These are phyloP conservation scores for Crithidia brevicula DNA, from an alignment of 208 protist genomes.

Conservation along the genomic window DNA sequence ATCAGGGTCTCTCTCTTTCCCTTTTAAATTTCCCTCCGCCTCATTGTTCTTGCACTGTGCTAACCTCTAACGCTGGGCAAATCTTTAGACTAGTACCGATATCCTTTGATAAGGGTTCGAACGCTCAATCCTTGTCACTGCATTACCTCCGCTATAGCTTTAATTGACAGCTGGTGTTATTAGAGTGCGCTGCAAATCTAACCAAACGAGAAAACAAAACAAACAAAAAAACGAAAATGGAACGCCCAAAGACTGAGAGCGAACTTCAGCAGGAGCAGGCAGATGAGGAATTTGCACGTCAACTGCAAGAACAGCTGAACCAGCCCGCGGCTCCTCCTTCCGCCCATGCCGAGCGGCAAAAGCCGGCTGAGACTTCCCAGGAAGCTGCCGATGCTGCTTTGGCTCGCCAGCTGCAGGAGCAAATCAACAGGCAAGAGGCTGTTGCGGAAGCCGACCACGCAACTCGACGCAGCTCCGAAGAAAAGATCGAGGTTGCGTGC, in stretches of 20 bases:
- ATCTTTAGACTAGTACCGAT: no score
- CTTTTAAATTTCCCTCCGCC: no score
- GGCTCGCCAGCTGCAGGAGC: conserved; percentile 38
- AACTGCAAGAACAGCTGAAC: conserved; percentile 69
- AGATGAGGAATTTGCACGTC: conserved; percentile 61
- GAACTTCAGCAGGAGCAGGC: conserved; percentile 54
- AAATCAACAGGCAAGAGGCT: conserved; percentile 32
- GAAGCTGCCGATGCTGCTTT: conserved; percentile 35
- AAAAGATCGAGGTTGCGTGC: conserved; percentile 37
- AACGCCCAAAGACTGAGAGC: conserved; percentile 36
- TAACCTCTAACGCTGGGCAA: no score
- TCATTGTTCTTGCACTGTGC: no score
- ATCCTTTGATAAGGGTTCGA: no score
- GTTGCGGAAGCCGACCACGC: not conserved
- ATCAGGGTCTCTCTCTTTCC: no score
- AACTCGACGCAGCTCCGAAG: not conserved
- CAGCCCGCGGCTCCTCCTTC: not conserved
- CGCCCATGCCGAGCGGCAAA: not conserved
- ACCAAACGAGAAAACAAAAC: not conserved
- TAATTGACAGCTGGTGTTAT: no score
- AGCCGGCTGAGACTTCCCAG: not conserved
- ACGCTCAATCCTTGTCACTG: no score
- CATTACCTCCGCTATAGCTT: no score
- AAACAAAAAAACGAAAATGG: conserved; percentile 22
- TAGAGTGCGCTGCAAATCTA: no score